phyloP scores from a whole-genome alignment of 768 basidiomycete species.

The Dacryopinax primogenitus region DNA sequence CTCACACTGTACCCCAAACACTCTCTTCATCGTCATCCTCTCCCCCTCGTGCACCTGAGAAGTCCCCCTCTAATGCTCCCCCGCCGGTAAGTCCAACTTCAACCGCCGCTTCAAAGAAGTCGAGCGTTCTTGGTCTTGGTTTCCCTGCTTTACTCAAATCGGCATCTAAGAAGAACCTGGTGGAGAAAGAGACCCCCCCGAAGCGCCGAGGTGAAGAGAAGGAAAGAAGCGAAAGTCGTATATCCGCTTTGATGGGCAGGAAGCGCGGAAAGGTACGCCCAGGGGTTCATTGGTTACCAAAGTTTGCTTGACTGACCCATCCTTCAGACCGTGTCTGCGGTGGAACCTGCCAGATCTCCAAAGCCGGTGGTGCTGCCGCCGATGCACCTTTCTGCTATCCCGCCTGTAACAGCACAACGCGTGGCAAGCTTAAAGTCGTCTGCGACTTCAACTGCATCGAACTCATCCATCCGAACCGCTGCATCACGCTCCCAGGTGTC shows the following conservation, averaged over 20 bases:
- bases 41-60: constrained; percentile 41
- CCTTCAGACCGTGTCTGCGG: constrained; percentile 65
- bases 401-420: constrained; percentile 67
- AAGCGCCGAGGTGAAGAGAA: constrained; percentile 48
- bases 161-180: constrained; percentile 66
- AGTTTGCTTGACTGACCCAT: constrained; percentile 9
- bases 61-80: constrained; percentile 20
- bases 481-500: constrained; percentile 49
- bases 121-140: constrained; percentile 68
- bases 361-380: constrained; percentile 51
- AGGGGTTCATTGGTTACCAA: constrained; percentile 17
- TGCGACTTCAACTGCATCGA: constrained; percentile 34
- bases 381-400: constrained; percentile 78
- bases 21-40: constrained; percentile 29
- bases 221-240: constrained; percentile 79
- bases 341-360: constrained; percentile 62
- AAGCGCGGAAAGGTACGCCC: constrained; percentile 87
- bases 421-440: constrained; percentile 57
- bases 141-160: constrained; percentile 77
- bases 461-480: constrained; percentile 26
- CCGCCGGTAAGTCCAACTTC: constrained; percentile 38
- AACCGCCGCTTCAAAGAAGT: constrained; percentile 57
- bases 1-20: constrained; percentile 21
- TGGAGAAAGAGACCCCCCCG: constrained; percentile 40
- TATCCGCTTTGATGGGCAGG: constrained; percentile 74